Evolutionary conservation across 2,329 filamentous ascomycete species (phyloP), one percentile per base, ranked within the genome.

Genomic region (Orbilia brochopaga): DNA sequence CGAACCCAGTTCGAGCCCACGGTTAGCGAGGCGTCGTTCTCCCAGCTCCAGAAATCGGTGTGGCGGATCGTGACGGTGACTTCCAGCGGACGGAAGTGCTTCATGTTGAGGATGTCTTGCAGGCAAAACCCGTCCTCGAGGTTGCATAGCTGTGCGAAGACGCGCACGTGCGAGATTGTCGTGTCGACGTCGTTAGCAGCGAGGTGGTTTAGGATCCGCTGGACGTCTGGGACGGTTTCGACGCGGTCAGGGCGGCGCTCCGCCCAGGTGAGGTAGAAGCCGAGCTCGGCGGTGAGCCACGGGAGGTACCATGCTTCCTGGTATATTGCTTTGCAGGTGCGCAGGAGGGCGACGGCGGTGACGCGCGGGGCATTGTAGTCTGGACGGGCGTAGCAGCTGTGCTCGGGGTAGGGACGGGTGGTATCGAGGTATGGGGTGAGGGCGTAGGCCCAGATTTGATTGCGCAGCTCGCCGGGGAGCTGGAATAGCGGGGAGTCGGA

Each of bases 391-490:
- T 80, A 83, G 74, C 78, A 80, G 44, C 11, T 48, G 19, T 19
- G 5, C 11, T 42, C 15, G 1, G 56, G 64, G 24, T 69, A 69
- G 0, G 53, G 24, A 15, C 46, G 42, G 46, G 44, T 48, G 3
- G 27, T 17, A 44, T 81, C 80, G 8, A 79, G 78, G 32, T 79
- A 80, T 30, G 80, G 80, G 4, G 79, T 76, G 2, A 84, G 76
- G 0, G 77, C 79, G 50, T 77, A 78, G 8, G 77, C 65, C 75
- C 83, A 86, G 54, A 86, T 83, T 1, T 78, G 75, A 69, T 79
- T 79, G 61, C 84, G 81, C 13, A 86, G 74, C 75, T 86, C 84
- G 15, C 80, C 79, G 0, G 84, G 83, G 0, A 85, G 75, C 1
- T 8, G 8, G 54, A 70, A 64, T 27, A 70, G 59, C 0, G 59